Evolutionary conservation across 2,329 filamentous ascomycete species (phyloP).

Genomic region (Pleurostoma richardsiae): DNA sequence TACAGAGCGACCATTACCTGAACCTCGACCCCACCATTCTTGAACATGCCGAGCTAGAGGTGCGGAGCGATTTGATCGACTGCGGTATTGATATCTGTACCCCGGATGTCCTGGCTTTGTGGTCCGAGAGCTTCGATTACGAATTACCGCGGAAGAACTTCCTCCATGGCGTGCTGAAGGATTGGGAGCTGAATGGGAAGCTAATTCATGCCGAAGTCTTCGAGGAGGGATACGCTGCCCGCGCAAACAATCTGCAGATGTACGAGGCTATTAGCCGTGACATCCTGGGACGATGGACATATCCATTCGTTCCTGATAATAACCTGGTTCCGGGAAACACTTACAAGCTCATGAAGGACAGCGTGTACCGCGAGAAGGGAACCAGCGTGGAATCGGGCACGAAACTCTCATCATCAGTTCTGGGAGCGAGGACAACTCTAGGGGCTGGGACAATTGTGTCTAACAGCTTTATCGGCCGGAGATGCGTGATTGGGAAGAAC

Average conservation of each 20-base stretch:
- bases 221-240: constrained; percentile 76
- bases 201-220: constrained; percentile 91
- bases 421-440: constrained; percentile 73
- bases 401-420: constrained; percentile 63
- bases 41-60: constrained; percentile 67
- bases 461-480: constrained; percentile 75
- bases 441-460: constrained; percentile 66
- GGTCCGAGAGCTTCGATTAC: constrained; percentile 94
- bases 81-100: constrained; percentile 97
- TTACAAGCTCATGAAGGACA: constrained; percentile 65
- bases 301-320: constrained; percentile 83
- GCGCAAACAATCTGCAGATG: constrained; percentile 79
- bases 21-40: constrained; percentile 77
- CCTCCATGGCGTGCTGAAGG: constrained; percentile 82
- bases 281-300: constrained; percentile 81
- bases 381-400: constrained; percentile 71
- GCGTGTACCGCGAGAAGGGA: constrained; percentile 72
- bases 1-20: constrained; percentile 59
- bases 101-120: constrained; percentile 87
- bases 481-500: constrained; percentile 82
- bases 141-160: constrained; percentile 71
- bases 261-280: constrained; percentile 89
- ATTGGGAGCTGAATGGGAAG: constrained; percentile 95
- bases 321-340: constrained; percentile 75
- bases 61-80: constrained; percentile 85